phyloP scores from a whole-genome alignment of 2,329 filamentous ascomycete species.

The Phoma sp. region DNA sequence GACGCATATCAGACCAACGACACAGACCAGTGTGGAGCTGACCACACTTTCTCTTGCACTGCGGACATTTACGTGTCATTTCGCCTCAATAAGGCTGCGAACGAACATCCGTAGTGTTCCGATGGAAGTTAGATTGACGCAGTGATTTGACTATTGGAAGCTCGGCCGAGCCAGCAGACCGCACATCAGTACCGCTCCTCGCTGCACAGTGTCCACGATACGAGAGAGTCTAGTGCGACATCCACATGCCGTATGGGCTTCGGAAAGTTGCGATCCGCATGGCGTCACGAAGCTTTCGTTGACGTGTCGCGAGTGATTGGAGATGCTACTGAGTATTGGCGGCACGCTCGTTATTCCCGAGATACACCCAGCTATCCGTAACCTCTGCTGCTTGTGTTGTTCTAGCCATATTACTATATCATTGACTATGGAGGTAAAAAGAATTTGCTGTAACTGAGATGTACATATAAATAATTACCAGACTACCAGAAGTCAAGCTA shows the following conservation, averaged over 20 bases:
- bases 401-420: too few species aligned
- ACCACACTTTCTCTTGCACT: background rate
- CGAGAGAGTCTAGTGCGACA: background rate
- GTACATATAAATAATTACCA: too few species aligned
- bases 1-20: background rate
- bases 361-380: too few species aligned
- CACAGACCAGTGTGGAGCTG: background rate
- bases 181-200: background rate
- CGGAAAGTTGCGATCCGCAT: conserved; percentile 7
- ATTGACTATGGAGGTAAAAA: too few species aligned
- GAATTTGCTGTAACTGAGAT: too few species aligned
- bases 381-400: too few species aligned
- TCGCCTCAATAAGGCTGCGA: background rate
- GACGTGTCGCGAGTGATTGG: too few species aligned
- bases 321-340: too few species aligned
- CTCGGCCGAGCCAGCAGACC: conserved; percentile 9
- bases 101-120: background rate
- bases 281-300: conserved; percentile 13
- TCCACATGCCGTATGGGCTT: background rate
- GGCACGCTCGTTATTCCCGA: too few species aligned
- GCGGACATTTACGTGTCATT: background rate
- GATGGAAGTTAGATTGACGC: background rate
- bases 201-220: background rate
- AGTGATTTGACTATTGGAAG: background rate
- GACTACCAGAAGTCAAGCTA: too few species aligned